Evolutionary conservation across 2,329 filamentous ascomycete genomes (phyloP), one percentile per base, ranked within the genome.

Genomic region (Ophiostoma piceae): DNA sequence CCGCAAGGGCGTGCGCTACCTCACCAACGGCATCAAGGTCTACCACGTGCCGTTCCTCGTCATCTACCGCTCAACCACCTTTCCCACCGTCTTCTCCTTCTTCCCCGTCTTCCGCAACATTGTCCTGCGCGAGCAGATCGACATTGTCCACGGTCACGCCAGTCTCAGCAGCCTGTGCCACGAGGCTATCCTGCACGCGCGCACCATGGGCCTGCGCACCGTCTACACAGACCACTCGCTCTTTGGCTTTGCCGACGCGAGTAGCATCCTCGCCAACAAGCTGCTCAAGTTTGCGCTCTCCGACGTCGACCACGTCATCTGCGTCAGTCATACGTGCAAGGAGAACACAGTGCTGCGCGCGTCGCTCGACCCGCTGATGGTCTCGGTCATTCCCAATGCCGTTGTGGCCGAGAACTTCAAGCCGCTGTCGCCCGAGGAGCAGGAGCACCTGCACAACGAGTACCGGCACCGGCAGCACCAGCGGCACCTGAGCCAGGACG

Each of bases 71-170:
- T 91, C 93, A 73, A 88, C 93, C 4, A 96, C 93, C 14, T 94
- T 99, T 76, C 95, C 95, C 0, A 98, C 96, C 5, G 93, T 99
- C 77, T 98, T 98, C 82, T 97, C 94, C 39, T 97, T 97, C 82
- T 99, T 99, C 76, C 95, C 96, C 11, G 88, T 97, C n/a, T 94
- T 99, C 76, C 89, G 95, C 70, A 96, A 98, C 75, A 98, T 99
- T 75, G 87, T 97, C 72, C 91, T 99, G 72, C 89, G 95, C 65
- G 95, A 99, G 80, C 87, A 90, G 72, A 97, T 99, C 74, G 91
- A 98, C 79, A 99, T 99, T 75, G 94, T 99, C 0, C 95, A 99
- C 78, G 95, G 94, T n/a, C 95, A 99, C 82, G 94, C 87, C 41
- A 97, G 92, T 77, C 83, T 99, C 72, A 97, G 93, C 79, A 96